Percentiles rank a stretch among this genome's conserved stretches.
phyloP scores from a whole-genome alignment of 768 basidiomycete species.

The Trametes gibbosa region DNA sequence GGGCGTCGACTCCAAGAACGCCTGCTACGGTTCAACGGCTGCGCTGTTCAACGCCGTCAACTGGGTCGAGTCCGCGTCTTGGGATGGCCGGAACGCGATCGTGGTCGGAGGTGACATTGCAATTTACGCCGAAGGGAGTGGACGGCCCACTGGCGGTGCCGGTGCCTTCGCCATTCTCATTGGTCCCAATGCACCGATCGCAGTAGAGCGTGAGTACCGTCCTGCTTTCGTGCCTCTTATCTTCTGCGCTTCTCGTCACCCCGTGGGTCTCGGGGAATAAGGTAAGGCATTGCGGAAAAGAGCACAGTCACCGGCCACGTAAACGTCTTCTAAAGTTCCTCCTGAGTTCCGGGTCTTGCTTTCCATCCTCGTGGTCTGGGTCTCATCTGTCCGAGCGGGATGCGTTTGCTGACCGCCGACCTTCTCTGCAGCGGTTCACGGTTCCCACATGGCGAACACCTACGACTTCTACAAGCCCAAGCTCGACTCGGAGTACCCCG shows the following conservation, averaged over 20 bases:
- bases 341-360: background rate
- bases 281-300: background rate
- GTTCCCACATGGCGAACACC: conserved; percentile 94
- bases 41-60: conserved; percentile 98
- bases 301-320: background rate
- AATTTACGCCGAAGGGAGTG: conserved; percentile 93
- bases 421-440: conserved; percentile 75
- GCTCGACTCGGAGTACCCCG: conserved; percentile 91
- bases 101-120: conserved; percentile 97
- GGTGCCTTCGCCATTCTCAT: conserved; percentile 94
- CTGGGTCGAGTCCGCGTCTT: conserved; percentile 94
- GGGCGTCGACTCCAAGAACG: conserved; percentile 98
- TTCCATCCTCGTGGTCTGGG: background rate
- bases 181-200: conserved; percentile 93
- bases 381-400: background rate
- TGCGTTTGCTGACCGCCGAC: background rate
- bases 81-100: conserved; percentile 98
- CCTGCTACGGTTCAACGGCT: conserved; percentile 98
- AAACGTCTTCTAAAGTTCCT: background rate
- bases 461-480: conserved; percentile 99
- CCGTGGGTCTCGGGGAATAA: background rate
- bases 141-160: conserved; percentile 95
- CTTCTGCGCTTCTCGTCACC: background rate
- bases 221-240: conserved; percentile 10
- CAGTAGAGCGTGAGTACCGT: conserved; percentile 82